Conservation (phyloP, 164 flowering plant genomes). For the grape (Vitis vinifera) region ASM3070453v1 NC_081811.1:29151501-29152000, state of each 20-base stretch:
- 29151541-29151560: too few species aligned
- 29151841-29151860: constrained; percentile 70
- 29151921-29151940: constrained; percentile 63
- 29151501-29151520: constrained; percentile 16
- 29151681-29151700: too few species aligned
- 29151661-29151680: too few species aligned
- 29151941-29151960: neutral
- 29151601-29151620: too few species aligned
- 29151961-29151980: neutral
- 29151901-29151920: constrained; percentile 65
- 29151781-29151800: constrained; percentile 75
- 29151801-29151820: constrained; percentile 79
- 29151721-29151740: neutral
- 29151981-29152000: constrained; percentile 3
- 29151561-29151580: too few species aligned
- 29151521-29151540: constrained; percentile 26
- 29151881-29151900: constrained; percentile 52
- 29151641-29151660: too few species aligned
- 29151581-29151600: too few species aligned
- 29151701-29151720: neutral
- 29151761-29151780: constrained; percentile 16
- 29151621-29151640: too few species aligned
- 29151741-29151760: neutral
- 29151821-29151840: constrained; percentile 56
- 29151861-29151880: constrained; percentile 64